phyloP scores from a whole-genome alignment of 2,329 filamentous ascomycete species.

The Aspergillus sp. region DNA sequence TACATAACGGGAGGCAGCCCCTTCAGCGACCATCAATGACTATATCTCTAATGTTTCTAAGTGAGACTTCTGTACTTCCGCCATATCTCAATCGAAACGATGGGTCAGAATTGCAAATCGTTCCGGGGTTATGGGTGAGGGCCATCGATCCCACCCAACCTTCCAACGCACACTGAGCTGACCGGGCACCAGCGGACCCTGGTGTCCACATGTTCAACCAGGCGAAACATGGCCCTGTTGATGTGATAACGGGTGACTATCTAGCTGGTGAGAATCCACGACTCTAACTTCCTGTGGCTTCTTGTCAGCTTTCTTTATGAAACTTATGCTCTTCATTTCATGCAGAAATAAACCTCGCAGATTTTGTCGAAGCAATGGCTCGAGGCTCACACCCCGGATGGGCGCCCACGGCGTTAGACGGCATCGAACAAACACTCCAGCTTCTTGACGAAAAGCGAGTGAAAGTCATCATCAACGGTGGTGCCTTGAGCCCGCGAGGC shows the following conservation, averaged over 20 bases:
- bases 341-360: constrained; percentile 46
- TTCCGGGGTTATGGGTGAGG: constrained; percentile 27
- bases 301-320: too few relatives aligned
- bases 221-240: constrained; percentile 37
- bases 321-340: too few relatives aligned
- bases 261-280: constrained; percentile 39
- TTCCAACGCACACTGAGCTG: neutral
- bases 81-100: constrained; percentile 6
- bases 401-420: constrained; percentile 51
- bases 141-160: too few relatives aligned
- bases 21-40: too few relatives aligned
- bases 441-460: constrained; percentile 50
- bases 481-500: constrained; percentile 54
- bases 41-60: too few relatives aligned
- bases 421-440: constrained; percentile 44
- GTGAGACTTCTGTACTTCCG: neutral
- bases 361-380: constrained; percentile 43
- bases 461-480: constrained; percentile 58
- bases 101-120: constrained; percentile 34
- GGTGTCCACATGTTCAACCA: constrained; percentile 38
- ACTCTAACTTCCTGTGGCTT: too few relatives aligned
- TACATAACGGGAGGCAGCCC: too few relatives aligned
- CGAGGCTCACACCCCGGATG: constrained; percentile 44
- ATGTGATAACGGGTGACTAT: constrained; percentile 57
- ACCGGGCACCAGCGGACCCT: constrained; percentile 26